Conservation (phyloP, 148 eudicot species). For the Drosera capensis region DNA sequence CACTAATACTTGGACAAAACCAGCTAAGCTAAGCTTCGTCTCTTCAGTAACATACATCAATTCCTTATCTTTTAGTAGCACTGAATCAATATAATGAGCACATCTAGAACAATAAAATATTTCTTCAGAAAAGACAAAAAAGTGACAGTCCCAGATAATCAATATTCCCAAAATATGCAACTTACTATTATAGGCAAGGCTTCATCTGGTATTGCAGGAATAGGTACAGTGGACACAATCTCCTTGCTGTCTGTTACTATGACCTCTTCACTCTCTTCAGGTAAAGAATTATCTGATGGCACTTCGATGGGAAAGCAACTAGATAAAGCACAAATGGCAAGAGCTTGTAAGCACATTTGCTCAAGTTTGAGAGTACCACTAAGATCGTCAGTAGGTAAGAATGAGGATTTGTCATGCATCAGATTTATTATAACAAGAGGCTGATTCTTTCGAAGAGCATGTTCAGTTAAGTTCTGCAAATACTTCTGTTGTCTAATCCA, state of each 20-base stretch:
- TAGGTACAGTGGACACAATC: slow-evolving; percentile 11
- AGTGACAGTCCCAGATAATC: no score
- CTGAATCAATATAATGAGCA: no score
- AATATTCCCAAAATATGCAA: slow-evolving; percentile 1
- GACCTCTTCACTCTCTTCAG: slow-evolving; percentile 35
- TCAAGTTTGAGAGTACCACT: slow-evolving; percentile 43
- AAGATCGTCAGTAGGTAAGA: slow-evolving; percentile 30
- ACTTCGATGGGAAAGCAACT: slow-evolving; percentile 31
- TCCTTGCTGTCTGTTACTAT: slow-evolving; percentile 28
- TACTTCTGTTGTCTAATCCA: slow-evolving; percentile 47
- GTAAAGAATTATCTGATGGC: slow-evolving; percentile 20
- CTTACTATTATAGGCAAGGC: slow-evolving; percentile 68
- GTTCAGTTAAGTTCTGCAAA: slow-evolving; percentile 56
- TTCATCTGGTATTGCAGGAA: slow-evolving; percentile 27
- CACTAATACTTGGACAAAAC: no score
- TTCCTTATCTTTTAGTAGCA: no score
- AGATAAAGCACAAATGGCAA: slow-evolving; percentile 44
- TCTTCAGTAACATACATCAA: no score
- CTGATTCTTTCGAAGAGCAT: slow-evolving; percentile 65
- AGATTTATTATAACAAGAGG: slow-evolving; percentile 61
- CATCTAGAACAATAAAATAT: no score
- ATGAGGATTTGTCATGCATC: slow-evolving; percentile 45
- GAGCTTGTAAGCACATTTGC: slow-evolving; percentile 55
- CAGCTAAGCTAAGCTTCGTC: no score
- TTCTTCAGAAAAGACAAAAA: no score